Percentiles rank a stretch among this genome's conserved stretches.
These are phyloP conservation scores for Stereocaulon alpinum DNA, from an alignment of 495 filamentous ascomycete species.

Conservation along the genomic window DNA sequence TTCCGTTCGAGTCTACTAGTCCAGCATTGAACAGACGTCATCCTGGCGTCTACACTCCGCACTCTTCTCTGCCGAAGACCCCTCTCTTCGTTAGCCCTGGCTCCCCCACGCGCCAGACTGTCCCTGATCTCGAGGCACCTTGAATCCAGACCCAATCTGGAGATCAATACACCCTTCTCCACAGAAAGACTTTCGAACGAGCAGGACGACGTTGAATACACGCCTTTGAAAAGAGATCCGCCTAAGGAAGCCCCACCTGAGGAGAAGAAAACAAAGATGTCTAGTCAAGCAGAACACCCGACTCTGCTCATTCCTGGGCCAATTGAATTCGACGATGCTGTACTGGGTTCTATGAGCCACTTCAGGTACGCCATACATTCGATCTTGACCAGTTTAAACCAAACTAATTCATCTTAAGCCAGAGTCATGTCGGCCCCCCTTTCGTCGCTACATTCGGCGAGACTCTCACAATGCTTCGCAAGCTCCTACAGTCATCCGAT, in stretches of 20 bases:
- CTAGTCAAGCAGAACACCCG: slow-evolving; percentile 66
- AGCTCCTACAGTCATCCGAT: slow-evolving; percentile 81
- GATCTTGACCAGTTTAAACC: background rate
- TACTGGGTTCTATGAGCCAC: slow-evolving; percentile 89
- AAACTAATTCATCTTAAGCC: slow-evolving; percentile 41
- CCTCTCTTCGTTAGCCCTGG: slow-evolving; percentile 36
- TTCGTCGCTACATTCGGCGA: slow-evolving; percentile 91
- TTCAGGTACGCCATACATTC: slow-evolving; percentile 56
- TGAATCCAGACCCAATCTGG: slow-evolving; percentile 49
- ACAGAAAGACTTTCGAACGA: slow-evolving; percentile 46
- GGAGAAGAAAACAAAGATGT: slow-evolving; percentile 49
- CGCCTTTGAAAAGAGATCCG: slow-evolving; percentile 36
- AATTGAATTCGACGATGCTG: slow-evolving; percentile 97
- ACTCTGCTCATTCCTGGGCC: slow-evolving; percentile 89
- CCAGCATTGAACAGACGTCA: slow-evolving; percentile 20
- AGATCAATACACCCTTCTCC: slow-evolving; percentile 58
- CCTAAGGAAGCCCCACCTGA: slow-evolving; percentile 11
- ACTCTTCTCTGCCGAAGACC: slow-evolving; percentile 24
- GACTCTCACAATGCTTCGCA: slow-evolving; percentile 73
- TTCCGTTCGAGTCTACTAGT: background rate
- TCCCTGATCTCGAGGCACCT: slow-evolving; percentile 78
- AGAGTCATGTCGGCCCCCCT: slow-evolving; percentile 79
- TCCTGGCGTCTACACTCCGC: slow-evolving; percentile 22
- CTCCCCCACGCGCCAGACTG: slow-evolving; percentile 55
- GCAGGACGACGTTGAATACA: slow-evolving; percentile 50